Conservation (phyloP, 2,329 filamentous ascomycete species). For the Aspergillus brunneoviolaceus region DNA sequence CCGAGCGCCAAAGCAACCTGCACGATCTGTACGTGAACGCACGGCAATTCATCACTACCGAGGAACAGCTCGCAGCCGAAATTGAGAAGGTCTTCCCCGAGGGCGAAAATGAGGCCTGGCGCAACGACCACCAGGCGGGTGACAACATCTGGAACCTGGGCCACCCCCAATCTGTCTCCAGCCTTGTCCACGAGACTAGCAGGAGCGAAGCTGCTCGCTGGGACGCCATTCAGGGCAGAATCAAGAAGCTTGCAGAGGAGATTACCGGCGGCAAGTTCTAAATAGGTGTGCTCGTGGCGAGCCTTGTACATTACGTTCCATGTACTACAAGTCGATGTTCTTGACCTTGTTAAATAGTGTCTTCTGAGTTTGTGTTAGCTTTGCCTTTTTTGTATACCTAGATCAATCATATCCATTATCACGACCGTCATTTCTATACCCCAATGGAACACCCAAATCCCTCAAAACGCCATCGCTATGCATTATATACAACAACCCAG, state of each 20-base stretch:
- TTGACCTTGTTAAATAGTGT: slow-evolving; percentile 8
- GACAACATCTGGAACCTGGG: slow-evolving; percentile 55
- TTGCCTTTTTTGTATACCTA: slow-evolving; percentile 19
- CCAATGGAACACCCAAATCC: neutral
- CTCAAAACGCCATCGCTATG: slow-evolving; percentile 18
- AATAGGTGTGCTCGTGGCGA: slow-evolving; percentile 14
- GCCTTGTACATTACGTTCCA: slow-evolving; percentile 24
- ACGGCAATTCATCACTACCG: slow-evolving; percentile 79
- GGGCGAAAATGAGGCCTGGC: slow-evolving; percentile 48
- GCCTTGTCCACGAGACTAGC: slow-evolving; percentile 30
- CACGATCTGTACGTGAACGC: slow-evolving; percentile 91
- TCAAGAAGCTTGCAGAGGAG: slow-evolving; percentile 64
- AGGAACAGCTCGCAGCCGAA: slow-evolving; percentile 69
- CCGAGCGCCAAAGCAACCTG: slow-evolving; percentile 67
- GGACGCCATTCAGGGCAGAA: slow-evolving; percentile 55
- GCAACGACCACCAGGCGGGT: slow-evolving; percentile 42
- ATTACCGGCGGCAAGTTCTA: slow-evolving; percentile 66
- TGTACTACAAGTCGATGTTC: slow-evolving; percentile 6
- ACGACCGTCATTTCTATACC: neutral
- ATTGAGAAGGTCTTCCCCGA: slow-evolving; percentile 76
- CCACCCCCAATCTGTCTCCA: slow-evolving; percentile 43
- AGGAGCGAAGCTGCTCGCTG: slow-evolving; percentile 35
- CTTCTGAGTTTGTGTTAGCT: slow-evolving; percentile 10
- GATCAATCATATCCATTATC: slow-evolving; percentile 5
- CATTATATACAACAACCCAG: neutral